phyloP scores from a whole-genome alignment of 2,329 filamentous ascomycete species.

The Tolypocladium guangdongense region DNA sequence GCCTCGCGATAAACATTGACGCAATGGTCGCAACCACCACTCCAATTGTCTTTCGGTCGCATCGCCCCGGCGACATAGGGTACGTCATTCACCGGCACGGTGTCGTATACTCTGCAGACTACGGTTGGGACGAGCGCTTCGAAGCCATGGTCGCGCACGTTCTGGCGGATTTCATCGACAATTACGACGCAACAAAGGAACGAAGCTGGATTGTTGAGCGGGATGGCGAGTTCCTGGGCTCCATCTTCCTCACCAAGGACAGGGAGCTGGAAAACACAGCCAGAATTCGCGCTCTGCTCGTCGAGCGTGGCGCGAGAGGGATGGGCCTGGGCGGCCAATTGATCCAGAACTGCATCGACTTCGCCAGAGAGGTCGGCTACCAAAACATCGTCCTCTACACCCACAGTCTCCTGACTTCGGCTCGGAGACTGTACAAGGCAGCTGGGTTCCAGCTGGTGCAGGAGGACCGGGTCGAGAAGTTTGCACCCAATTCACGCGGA shows the following conservation, averaged over 20 bases:
- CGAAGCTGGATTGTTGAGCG: conserved; percentile 17
- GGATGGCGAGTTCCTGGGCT: conserved; percentile 12
- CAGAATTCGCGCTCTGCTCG: conserved; percentile 13
- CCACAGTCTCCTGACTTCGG: conserved; percentile 6
- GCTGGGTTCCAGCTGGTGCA: conserved; percentile 9
- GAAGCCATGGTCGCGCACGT: conserved; percentile 12
- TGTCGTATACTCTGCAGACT: conserved; percentile 10
- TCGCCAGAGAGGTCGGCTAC: conserved; percentile 10
- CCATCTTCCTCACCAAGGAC: conserved; percentile 12
- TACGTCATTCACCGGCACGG: conserved; percentile 14
- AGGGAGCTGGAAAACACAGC: conserved; percentile 5
- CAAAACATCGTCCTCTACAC: conserved; percentile 8
- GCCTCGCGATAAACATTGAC: not conserved
- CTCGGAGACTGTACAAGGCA: conserved; percentile 9
- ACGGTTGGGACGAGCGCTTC: conserved; percentile 9
- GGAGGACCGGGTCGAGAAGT: not conserved
- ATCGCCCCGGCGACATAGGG: conserved; percentile 12
- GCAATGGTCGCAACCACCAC: not conserved
- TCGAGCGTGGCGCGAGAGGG: conserved; percentile 10
- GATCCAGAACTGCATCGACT: conserved; percentile 7
- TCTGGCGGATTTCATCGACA: conserved; percentile 13
- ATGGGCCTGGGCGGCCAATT: conserved; percentile 9
- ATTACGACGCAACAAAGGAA: conserved; percentile 11
- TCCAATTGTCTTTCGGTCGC: conserved; percentile 4
- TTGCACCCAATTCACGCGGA: not conserved